Base-by-base conservation (phyloP, 768 basidiomycete genomes). In the Plicaturopsis crispa region DNA sequence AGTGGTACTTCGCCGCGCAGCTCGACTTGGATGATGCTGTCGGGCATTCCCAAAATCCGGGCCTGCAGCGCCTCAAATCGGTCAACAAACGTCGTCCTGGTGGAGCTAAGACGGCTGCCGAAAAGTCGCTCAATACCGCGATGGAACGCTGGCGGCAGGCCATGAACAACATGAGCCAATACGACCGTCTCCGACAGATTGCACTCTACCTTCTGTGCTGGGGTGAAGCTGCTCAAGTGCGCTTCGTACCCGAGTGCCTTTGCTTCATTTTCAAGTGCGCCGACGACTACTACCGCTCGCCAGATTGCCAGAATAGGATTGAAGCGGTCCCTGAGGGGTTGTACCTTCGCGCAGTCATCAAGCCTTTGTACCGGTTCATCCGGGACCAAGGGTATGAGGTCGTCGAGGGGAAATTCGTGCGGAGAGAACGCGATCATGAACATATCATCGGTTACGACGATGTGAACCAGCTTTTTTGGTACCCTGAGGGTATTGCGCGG, bases 251-350 rank as follows among this genome's bases (percentile, higher is more conserved):
- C 2, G 96, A 99, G 59, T 93, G 90, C 52, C 66, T 99, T 33
- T 97, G 92, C 65, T 99, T 97, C 73, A 96, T 99, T 63, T 99
- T 99, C 84, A 99, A 99, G 65, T 98, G 96, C 54, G 96, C 96
- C 11, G 96, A 99, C 56, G 96, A 99, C 64, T 99, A 97, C 60
- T 99, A 99, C 60, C 92, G 96, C 18, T 91, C 87, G 3, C 82
- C 94, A n/a, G 96, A 98, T 52, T 99, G 96, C 51, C 96, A 99
- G 60, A 87, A 78, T 57, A 70, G 90, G 32, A 65, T 88, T 31
- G 93, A 97, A 38, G 80, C 93, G 0, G 90, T 97, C 0, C 88
- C 89, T 1, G 94, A 97, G 52, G 96, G 94, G 0, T 66, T 97
- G n/a, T 99, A 97, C 59, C 69, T 99, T 21, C 78, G 84, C 33